phyloP scores from a whole-genome alignment of 129 eudicot species.

The Tagetes erecta region DNA sequence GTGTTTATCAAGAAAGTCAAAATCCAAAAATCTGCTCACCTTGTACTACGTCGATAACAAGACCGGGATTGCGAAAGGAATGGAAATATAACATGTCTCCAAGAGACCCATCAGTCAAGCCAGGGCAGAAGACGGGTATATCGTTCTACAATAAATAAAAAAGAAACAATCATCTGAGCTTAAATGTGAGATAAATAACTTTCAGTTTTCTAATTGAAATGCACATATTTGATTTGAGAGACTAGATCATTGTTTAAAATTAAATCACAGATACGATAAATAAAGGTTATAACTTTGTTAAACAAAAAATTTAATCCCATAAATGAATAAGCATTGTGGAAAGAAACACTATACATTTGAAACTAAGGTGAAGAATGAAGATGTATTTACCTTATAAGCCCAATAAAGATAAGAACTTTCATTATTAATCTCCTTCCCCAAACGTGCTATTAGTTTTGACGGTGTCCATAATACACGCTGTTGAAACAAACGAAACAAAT shows the following conservation, averaged over 20 bases:
- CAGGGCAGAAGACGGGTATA: constrained; percentile 86
- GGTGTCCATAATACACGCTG: constrained; percentile 92
- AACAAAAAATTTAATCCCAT: background rate
- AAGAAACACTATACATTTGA: background rate
- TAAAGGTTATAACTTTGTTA: background rate
- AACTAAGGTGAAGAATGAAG: background rate
- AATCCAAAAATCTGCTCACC: constrained; percentile 37
- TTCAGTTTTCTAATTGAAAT: background rate
- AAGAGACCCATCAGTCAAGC: constrained; percentile 87
- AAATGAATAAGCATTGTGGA: background rate
- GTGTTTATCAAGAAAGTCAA: constrained; percentile 13
- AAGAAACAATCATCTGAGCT: background rate
- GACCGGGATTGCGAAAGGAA: constrained; percentile 74
- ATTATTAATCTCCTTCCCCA: constrained; percentile 88
- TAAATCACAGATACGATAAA: background rate
- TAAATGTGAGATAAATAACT: constrained; percentile 4
- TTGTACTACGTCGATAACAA: constrained; percentile 82
- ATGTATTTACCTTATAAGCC: constrained; percentile 82
- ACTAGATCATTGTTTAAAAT: background rate
- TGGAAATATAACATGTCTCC: constrained; percentile 97
- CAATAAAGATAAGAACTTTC: constrained; percentile 90
- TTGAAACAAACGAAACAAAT: constrained; percentile 11
- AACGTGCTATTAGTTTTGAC: constrained; percentile 84
- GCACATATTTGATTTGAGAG: background rate
- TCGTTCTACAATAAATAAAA: constrained; percentile 50